These are phyloP conservation scores for Ustilaginoidea virens DNA, from an alignment of 2,329 filamentous ascomycete species.

Conservation along the genomic window DNA sequence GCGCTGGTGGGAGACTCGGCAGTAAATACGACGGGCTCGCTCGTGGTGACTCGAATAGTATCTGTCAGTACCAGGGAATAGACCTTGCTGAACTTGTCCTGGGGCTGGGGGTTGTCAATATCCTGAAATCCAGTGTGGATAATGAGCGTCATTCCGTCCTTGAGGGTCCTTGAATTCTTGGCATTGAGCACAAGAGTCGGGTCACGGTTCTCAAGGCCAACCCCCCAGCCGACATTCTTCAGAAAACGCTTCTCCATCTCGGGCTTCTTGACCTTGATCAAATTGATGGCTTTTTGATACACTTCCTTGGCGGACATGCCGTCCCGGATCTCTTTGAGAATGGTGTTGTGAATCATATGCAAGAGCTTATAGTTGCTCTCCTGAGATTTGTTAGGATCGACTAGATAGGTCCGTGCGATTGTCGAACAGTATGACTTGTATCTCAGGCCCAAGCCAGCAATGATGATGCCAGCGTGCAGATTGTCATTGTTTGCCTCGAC, in stretches of 20 bases:
- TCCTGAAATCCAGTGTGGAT: constrained; percentile 84
- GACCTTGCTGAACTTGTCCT: constrained; percentile 76
- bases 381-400: constrained; percentile 92
- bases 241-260: constrained; percentile 91
- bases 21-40: constrained; percentile 80
- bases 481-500: constrained; percentile 66
- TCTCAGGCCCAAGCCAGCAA: constrained; percentile 78
- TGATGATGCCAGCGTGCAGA: constrained; percentile 83
- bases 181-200: constrained; percentile 67
- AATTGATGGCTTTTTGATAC: constrained; percentile 68
- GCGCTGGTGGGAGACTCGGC: constrained; percentile 83
- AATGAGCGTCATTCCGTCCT: constrained; percentile 93
- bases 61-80: constrained; percentile 89
- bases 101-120: constrained; percentile 70
- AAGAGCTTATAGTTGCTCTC: constrained; percentile 90
- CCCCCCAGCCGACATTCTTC: constrained; percentile 80
- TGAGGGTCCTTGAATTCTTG: constrained; percentile 70
- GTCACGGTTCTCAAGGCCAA: constrained; percentile 86
- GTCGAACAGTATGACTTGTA: constrained; percentile 94
- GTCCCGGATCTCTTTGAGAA: constrained; percentile 81
- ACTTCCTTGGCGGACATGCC: constrained; percentile 78
- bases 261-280: constrained; percentile 81
- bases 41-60: constrained; percentile 71
- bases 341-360: constrained; percentile 68
- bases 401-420: constrained; percentile 85